A percentile compares a stretch with the other conserved stretches of the same genome.
These are phyloP conservation scores for Ceratocystis huliohia DNA, from an alignment of 2,329 filamentous ascomycete species.

Conservation along the genomic window DNA sequence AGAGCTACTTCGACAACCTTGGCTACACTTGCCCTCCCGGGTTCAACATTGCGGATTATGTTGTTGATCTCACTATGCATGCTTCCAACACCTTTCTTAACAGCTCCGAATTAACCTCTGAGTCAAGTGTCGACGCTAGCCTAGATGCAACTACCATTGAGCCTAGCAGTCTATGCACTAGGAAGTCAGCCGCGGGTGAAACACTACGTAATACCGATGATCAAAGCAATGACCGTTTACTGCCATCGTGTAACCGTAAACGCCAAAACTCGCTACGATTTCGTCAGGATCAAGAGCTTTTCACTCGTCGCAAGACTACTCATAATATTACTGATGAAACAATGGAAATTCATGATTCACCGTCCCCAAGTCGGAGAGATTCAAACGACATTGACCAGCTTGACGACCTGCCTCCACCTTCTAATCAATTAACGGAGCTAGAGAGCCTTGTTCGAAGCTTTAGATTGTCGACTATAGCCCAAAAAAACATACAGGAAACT, in stretches of 20 bases:
- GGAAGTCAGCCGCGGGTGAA: conserved; percentile 81
- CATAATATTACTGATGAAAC: conserved; percentile 42
- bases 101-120: conserved; percentile 43
- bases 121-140: conserved; percentile 31
- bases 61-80: conserved; percentile 97
- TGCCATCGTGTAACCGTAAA: conserved; percentile 45
- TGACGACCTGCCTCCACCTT: conserved; percentile 48
- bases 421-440: conserved; percentile 58
- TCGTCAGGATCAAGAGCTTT: conserved; percentile 82
- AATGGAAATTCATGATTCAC: not conserved
- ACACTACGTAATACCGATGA: conserved; percentile 64
- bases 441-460: conserved; percentile 71
- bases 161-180: conserved; percentile 72
- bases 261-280: conserved; percentile 70
- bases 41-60: conserved; percentile 97
- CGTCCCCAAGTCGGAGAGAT: not conserved
- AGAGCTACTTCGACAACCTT: conserved; percentile 81
- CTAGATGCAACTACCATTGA: conserved; percentile 45
- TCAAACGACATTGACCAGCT: conserved; percentile 44
- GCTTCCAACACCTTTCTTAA: conserved; percentile 49
- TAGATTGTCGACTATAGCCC: conserved; percentile 62
- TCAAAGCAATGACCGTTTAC: conserved; percentile 47
- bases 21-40: conserved; percentile 90
- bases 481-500: conserved; percentile 65
- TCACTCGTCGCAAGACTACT: conserved; percentile 59